These are phyloP conservation scores for Coriaria nepalensis DNA, from an alignment of 306 rosid species.

Conservation along the genomic window DNA sequence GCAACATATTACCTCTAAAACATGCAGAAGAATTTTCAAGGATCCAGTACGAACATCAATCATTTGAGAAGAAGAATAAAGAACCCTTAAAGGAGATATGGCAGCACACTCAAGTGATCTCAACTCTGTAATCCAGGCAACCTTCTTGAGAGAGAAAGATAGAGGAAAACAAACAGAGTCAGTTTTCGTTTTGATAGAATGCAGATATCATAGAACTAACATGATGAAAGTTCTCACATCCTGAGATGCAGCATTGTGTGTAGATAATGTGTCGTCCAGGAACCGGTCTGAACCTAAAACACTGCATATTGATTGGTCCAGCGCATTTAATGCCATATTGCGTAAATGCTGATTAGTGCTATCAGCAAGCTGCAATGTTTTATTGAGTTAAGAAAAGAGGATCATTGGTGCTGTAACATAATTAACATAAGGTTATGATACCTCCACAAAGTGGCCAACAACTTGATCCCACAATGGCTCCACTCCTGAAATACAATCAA, in stretches of 20 bases:
- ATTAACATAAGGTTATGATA: constrained; percentile 19
- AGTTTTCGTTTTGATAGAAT: constrained; percentile 18
- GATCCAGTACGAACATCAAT: constrained; percentile 72
- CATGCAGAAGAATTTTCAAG: constrained; percentile 90
- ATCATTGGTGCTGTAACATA: too few relatives aligned
- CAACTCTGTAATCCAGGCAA: constrained; percentile 29
- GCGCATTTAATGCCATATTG: constrained; percentile 82
- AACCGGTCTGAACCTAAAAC: constrained; percentile 72
- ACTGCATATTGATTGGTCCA: constrained; percentile 88
- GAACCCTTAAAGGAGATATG: constrained; percentile 72
- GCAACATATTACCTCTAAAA: constrained; percentile 56
- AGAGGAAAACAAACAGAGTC: constrained; percentile 9
- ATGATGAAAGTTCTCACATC: constrained; percentile 43
- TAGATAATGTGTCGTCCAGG: constrained; percentile 35
- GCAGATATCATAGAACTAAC: constrained; percentile 10
- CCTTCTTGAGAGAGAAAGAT: constrained; percentile 32
- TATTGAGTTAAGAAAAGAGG: constrained; percentile 14
- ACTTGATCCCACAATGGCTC: constrained; percentile 94
- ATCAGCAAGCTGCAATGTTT: constrained; percentile 68
- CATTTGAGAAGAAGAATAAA: constrained; percentile 65
- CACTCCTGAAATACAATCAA: constrained; percentile 48
- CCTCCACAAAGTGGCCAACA: constrained; percentile 86
- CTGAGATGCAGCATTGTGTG: constrained; percentile 31
- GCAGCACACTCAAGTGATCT: constrained; percentile 75
- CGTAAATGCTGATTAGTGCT: constrained; percentile 71